phyloP scores from a whole-genome alignment of 805 yeast species.

The Priceomyces haplophilus region DNA sequence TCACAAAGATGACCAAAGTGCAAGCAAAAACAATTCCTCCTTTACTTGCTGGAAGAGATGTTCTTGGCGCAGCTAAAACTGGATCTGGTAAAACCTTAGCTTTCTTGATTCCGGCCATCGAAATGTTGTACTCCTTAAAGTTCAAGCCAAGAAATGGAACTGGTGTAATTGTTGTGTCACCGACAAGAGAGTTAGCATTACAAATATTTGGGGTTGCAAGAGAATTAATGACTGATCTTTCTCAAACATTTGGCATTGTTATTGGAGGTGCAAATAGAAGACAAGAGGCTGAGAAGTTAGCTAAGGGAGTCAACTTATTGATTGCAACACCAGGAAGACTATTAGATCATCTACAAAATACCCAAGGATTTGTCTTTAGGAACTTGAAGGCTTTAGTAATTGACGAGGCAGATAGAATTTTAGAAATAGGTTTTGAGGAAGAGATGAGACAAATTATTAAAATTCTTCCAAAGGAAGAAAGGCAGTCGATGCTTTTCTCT shows the following conservation, averaged over 20 bases:
- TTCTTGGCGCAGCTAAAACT: slow-evolving; percentile 98
- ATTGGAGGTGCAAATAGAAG: slow-evolving; percentile 98
- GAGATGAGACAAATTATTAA: slow-evolving; percentile 97
- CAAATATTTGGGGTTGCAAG: slow-evolving; percentile 98
- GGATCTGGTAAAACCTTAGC: slow-evolving; percentile 99
- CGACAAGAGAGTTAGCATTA: slow-evolving; percentile 95
- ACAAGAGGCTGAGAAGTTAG: slow-evolving; percentile 92
- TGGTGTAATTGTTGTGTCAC: slow-evolving; percentile 92
- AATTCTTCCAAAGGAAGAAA: slow-evolving; percentile 85
- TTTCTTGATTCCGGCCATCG: slow-evolving; percentile 92
- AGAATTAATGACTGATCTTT: slow-evolving; percentile 84
- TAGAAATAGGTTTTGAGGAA: slow-evolving; percentile 97
- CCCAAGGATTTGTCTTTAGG: slow-evolving; percentile 89
- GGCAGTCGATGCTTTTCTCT: slow-evolving; percentile 97
- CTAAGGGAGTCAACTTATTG: slow-evolving; percentile 88
- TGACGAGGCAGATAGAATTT: slow-evolving; percentile 97
- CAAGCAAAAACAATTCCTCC: slow-evolving; percentile 97
- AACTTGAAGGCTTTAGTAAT: slow-evolving; percentile 90
- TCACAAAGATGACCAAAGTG: slow-evolving; percentile 86
- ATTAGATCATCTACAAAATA: slow-evolving; percentile 93
- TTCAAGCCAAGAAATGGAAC: slow-evolving; percentile 98
- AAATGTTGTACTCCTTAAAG: slow-evolving; percentile 80
- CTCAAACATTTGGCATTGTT: slow-evolving; percentile 93
- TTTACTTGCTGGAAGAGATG: slow-evolving; percentile 92
- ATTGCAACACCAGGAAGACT: slow-evolving; percentile 98